Conservation (phyloP, 179 eudicot genomes). For the Gypsophila paniculata region DNA sequence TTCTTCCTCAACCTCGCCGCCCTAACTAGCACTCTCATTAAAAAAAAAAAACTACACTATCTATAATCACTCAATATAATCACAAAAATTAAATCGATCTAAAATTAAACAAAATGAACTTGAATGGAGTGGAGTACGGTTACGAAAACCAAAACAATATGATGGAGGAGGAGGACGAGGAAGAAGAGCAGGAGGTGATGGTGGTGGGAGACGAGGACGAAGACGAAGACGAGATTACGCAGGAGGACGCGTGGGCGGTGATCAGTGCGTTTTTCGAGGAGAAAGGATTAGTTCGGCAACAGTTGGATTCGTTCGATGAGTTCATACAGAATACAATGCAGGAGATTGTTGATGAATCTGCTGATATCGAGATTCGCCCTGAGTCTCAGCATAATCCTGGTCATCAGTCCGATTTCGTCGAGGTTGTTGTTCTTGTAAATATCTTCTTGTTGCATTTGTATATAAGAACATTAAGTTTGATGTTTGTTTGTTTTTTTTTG, state of each 20-base stretch:
- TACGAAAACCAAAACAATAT: conserved; percentile 34
- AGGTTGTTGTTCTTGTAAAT: conserved; percentile 36
- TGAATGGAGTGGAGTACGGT: conserved; percentile 43
- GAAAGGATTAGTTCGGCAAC: conserved; percentile 87
- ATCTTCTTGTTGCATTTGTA: not conserved
- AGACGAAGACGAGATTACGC: conserved; percentile 73
- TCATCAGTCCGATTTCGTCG: conserved; percentile 72
- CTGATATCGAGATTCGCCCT: conserved; percentile 93
- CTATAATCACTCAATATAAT: no score
- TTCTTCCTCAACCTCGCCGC: no score
- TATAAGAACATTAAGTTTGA: no score
- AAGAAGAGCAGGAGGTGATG: not conserved
- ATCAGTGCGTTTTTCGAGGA: conserved; percentile 91
- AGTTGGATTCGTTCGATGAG: conserved; percentile 90
- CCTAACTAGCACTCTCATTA: no score
- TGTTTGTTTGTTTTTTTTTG: conserved; percentile 23
- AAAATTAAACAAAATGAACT: not conserved
- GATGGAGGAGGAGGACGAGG: not conserved
- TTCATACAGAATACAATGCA: conserved; percentile 98
- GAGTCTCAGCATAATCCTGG: conserved; percentile 96
- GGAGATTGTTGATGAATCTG: conserved; percentile 86
- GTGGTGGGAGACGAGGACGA: not conserved
- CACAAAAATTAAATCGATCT: not conserved
- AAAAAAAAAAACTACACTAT: not conserved
- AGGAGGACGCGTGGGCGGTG: conserved; percentile 97